Conservation (phyloP, 495 filamentous ascomycete species). For the Penicillium fimorum region DNA sequence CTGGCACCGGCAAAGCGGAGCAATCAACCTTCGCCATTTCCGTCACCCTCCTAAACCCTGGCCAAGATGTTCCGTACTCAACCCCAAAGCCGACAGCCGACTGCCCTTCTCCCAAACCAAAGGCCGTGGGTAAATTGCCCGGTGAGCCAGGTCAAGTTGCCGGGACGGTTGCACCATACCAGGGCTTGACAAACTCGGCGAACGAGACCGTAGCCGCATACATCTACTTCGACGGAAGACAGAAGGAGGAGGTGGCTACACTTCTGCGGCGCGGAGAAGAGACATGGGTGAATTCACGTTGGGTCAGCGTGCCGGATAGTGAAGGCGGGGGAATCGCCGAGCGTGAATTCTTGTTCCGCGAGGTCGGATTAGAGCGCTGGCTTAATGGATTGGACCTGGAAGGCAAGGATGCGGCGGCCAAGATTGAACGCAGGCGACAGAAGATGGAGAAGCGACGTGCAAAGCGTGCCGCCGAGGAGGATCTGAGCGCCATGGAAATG, state of each 20-base stretch:
- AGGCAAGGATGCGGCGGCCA: constrained; percentile 82
- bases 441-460: constrained; percentile 83
- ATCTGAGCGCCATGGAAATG: constrained; percentile 50
- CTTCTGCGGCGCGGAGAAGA: constrained; percentile 90
- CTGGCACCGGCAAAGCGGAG: constrained; percentile 70
- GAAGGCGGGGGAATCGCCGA: constrained; percentile 95
- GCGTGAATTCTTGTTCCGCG: constrained; percentile 94
- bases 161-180: constrained; percentile 73
- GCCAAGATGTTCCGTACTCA: constrained; percentile 85
- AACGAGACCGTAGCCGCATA: constrained; percentile 98
- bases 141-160: constrained; percentile 54
- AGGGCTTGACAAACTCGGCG: constrained; percentile 79
- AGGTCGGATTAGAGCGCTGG: constrained; percentile 94
- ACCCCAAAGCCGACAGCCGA: constrained; percentile 69
- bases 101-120: constrained; percentile 72
- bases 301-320: constrained; percentile 88
- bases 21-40: constrained; percentile 94
- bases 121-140: constrained; percentile 71
- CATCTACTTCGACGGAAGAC: constrained; percentile 95
- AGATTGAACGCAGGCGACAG: constrained; percentile 80
- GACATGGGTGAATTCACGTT: constrained; percentile 98
- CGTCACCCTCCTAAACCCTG: constrained; percentile 89
- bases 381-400: constrained; percentile 91
- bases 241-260: constrained; percentile 96
- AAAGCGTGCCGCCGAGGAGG: constrained; percentile 54